These are phyloP conservation scores for Cladosporium sp. DNA, from an alignment of 2,329 filamentous ascomycete species.

Conservation along the genomic window DNA sequence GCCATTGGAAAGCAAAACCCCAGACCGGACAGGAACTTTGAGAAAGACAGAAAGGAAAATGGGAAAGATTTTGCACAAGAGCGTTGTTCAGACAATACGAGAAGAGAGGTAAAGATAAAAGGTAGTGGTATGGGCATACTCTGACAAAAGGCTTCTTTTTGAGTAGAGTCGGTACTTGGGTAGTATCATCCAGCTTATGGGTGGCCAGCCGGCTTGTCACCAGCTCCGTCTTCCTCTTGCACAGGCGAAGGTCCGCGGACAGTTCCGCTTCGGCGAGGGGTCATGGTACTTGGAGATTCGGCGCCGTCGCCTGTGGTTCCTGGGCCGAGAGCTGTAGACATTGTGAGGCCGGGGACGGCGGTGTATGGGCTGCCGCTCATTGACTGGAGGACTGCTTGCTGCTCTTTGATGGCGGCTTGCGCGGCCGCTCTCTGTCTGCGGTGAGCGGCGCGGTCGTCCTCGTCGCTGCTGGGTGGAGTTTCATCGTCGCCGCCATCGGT, in stretches of 20 bases:
- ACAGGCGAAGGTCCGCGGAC: conserved; percentile 33
- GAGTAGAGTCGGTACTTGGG: neutral
- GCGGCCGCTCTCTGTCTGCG: neutral
- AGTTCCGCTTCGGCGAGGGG: conserved; percentile 32
- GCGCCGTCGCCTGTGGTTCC: neutral
- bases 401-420: conserved; percentile 9
- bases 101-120: neutral
- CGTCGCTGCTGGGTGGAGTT: conserved; percentile 38
- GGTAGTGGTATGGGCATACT: neutral
- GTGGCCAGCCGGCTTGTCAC: conserved; percentile 28
- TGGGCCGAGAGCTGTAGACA: conserved; percentile 7
- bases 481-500: conserved; percentile 33
- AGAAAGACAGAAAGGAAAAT: neutral
- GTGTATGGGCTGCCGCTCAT: conserved; percentile 8
- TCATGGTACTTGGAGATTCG: conserved; percentile 15
- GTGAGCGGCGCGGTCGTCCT: conserved; percentile 33
- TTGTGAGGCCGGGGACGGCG: conserved; percentile 7
- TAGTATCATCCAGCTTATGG: conserved; percentile 18
- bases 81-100: conserved; percentile 3
- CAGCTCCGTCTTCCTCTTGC: conserved; percentile 26
- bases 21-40: neutral
- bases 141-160: neutral
- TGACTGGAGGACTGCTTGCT: neutral
- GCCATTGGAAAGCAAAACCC: neutral
- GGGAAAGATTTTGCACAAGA: neutral